Evolutionary conservation across 192 early-diverging fungal genomes (phyloP).

Genomic region (Linnemannia hyalina): DNA sequence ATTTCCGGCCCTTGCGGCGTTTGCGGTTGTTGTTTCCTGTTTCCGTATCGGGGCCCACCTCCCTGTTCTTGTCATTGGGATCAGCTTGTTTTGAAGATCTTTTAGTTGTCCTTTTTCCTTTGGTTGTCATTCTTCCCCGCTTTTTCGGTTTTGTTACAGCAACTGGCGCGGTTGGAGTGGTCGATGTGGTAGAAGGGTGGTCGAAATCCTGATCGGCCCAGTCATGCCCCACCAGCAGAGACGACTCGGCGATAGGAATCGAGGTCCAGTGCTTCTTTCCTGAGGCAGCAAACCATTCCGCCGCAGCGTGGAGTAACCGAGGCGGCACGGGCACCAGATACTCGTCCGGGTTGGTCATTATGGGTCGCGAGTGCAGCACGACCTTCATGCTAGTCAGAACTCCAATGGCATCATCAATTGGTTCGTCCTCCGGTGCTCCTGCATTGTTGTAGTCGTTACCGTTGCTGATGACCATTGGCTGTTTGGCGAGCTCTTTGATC

Average conservation of each 20-base stretch:
- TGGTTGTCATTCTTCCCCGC: neutral
- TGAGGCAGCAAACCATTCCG: neutral
- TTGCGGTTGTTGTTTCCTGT: neutral
- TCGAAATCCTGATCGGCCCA: neutral
- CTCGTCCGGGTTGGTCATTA: slow-evolving; percentile 13
- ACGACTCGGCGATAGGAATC: neutral
- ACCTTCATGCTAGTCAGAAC: slow-evolving; percentile 29
- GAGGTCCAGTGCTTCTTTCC: neutral
- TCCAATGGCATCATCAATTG: slow-evolving; percentile 25
- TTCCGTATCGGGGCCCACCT: neutral
- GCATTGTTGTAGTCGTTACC: neutral
- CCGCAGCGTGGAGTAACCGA: slow-evolving; percentile 1
- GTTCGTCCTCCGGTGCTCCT: neutral
- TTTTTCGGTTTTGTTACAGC: neutral
- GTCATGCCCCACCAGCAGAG: neutral
- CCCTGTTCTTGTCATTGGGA: neutral
- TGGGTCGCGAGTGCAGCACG: slow-evolving; percentile 20
- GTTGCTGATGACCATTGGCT: neutral
- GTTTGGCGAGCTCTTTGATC: slow-evolving; percentile 14
- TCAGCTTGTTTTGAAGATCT: neutral
- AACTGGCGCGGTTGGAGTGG: neutral
- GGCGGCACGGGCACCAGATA: slow-evolving; percentile 26
- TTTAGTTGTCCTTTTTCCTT: neutral
- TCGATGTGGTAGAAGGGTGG: neutral
- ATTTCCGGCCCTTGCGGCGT: neutral